Percentiles rank a stretch among this genome's conserved stretches.
Evolutionary conservation across 2,329 filamentous ascomycete species (phyloP).

Genomic region (Cercospora berteroae): DNA sequence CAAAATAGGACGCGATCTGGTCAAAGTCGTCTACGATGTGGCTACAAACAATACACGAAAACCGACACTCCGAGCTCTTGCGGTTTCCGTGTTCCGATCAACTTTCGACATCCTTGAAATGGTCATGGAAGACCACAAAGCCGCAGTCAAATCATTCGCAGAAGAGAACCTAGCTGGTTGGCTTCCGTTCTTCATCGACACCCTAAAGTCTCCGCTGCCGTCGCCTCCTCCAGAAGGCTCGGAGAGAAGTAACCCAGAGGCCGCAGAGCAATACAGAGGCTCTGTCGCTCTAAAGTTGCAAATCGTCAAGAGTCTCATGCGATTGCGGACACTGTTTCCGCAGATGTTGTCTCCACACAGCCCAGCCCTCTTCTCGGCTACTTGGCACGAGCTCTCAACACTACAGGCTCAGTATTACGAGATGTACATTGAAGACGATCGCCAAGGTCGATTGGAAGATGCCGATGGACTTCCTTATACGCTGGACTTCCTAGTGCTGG

Average conservation of each 20-base stretch:
- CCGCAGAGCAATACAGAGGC: slow-evolving; percentile 72
- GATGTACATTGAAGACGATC: slow-evolving; percentile 81
- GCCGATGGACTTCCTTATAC: slow-evolving; percentile 90
- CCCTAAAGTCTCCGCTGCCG: slow-evolving; percentile 73
- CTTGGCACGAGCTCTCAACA: slow-evolving; percentile 81
- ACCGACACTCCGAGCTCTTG: slow-evolving; percentile 70
- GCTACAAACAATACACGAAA: slow-evolving; percentile 74
- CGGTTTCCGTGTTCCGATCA: slow-evolving; percentile 83
- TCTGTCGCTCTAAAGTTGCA: slow-evolving; percentile 85
- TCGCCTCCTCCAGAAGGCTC: slow-evolving; percentile 60
- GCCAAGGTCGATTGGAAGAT: slow-evolving; percentile 85
- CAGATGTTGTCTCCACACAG: slow-evolving; percentile 79
- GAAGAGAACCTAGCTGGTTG: slow-evolving; percentile 77
- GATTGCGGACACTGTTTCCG: slow-evolving; percentile 80
- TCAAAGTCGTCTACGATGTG: slow-evolving; percentile 78
- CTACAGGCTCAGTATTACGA: slow-evolving; percentile 72
- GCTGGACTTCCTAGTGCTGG: slow-evolving; percentile 86
- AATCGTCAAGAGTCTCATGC: slow-evolving; percentile 84
- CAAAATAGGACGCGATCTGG: slow-evolving; percentile 77
- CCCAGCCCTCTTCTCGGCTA: slow-evolving; percentile 75
- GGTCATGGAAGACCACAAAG: slow-evolving; percentile 88
- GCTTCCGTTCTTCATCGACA: slow-evolving; percentile 83
- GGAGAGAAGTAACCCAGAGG: slow-evolving; percentile 53
- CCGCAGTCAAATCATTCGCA: slow-evolving; percentile 82
- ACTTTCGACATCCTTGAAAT: slow-evolving; percentile 97